A percentile compares a stretch with the other conserved stretches of the same genome.
These are phyloP conservation scores for Microthlaspi erraticum DNA, from an alignment of 345 rosid genomes.

Conservation along the genomic window DNA sequence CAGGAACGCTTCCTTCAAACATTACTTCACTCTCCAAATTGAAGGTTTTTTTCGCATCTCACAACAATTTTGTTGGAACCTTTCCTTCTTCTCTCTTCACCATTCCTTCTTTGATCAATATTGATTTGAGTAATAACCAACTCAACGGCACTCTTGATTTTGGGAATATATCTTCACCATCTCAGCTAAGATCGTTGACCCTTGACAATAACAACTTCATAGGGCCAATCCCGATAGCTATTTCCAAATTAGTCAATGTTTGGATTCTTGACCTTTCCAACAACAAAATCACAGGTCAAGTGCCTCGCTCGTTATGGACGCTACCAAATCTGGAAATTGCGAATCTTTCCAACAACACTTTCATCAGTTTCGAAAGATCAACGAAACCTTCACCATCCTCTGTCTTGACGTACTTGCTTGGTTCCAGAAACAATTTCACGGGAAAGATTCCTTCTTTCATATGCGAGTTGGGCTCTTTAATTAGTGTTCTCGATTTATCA, in stretches of 20 bases:
- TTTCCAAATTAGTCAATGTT: neutral
- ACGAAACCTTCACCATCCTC: neutral
- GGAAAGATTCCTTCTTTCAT: neutral
- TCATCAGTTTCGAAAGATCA: neutral
- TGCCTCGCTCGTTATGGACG: constrained; percentile 13
- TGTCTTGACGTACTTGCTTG: accelerated
- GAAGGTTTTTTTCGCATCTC: accelerated
- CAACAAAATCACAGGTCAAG: constrained; percentile 27
- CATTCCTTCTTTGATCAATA: neutral
- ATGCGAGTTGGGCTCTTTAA: neutral
- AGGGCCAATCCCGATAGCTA: constrained; percentile 33
- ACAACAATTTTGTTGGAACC: neutral
- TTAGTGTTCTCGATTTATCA: neutral
- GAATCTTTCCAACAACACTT: constrained; percentile 17
- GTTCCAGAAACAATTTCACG: neutral
- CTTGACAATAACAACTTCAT: constrained; percentile 34
- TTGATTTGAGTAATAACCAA: neutral
- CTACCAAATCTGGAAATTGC: neutral
- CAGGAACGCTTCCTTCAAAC: neutral
- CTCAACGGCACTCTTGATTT: neutral
- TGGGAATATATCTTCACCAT: neutral
- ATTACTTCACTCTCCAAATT: neutral
- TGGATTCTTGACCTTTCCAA: neutral
- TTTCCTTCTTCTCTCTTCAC: constrained; percentile 5
- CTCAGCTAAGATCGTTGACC: neutral